These are phyloP conservation scores for Aspergillus nanangensis DNA, from an alignment of 495 filamentous ascomycete species.

Conservation along the genomic window DNA sequence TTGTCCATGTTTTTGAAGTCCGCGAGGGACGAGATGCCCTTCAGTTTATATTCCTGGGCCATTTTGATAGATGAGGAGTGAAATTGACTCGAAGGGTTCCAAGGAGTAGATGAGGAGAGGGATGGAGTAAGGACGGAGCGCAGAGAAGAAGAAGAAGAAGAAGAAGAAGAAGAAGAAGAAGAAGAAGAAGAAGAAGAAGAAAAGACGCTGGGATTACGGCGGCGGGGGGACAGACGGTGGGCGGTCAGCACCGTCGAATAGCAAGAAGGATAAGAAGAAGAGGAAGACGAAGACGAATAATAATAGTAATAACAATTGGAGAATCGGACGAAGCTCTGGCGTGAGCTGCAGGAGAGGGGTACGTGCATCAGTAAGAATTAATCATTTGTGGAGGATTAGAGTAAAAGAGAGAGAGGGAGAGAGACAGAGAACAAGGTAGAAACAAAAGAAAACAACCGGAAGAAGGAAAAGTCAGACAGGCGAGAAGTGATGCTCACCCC, in stretches of 20 bases:
- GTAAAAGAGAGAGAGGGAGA: background rate
- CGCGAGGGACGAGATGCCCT: constrained; percentile 62
- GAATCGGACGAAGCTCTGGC: constrained; percentile 16
- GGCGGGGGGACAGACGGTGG: too few relatives aligned
- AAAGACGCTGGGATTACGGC: too few relatives aligned
- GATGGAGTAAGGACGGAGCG: background rate
- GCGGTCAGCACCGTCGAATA: too few relatives aligned
- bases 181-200: constrained; percentile 7
- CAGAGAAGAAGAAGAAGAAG: background rate
- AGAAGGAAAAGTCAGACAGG: background rate
- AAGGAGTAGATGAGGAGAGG: background rate
- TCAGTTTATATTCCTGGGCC: constrained; percentile 80
- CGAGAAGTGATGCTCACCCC: background rate
- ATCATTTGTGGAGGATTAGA: background rate
- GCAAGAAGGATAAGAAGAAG: too few relatives aligned
- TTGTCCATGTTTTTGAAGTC: constrained; percentile 76
- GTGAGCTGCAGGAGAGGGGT: constrained; percentile 12
- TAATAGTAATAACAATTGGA: too few relatives aligned
- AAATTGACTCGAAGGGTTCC: constrained; percentile 1
- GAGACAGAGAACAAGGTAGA: background rate
- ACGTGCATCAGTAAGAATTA: constrained; percentile 13
- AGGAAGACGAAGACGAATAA: too few relatives aligned
- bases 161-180: background rate
- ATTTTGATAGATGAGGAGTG: constrained; percentile 28
- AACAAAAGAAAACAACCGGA: background rate